phyloP scores from a whole-genome alignment of 106 monocot species.

The Cymbidium sinense region DNA sequence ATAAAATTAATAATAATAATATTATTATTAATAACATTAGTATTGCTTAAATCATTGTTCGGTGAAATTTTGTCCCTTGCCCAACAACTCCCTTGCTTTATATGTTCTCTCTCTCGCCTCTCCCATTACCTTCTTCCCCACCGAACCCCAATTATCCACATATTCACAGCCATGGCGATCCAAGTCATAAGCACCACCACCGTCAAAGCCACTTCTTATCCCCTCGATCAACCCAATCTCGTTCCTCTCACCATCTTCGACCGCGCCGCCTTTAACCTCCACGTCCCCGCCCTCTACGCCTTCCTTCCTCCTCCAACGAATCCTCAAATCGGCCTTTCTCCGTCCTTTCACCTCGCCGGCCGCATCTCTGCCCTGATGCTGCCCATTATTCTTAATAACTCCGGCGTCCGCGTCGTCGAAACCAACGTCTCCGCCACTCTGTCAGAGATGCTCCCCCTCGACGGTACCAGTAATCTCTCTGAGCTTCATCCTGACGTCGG shows the following conservation, averaged over 20 bases:
- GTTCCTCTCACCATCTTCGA: conserved; percentile 22
- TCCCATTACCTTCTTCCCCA: too few species aligned
- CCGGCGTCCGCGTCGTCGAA: conserved; percentile 42
- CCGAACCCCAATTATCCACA: too few species aligned
- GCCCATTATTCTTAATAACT: conserved; percentile 17
- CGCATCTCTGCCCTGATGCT: neutral
- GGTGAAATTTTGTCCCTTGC: too few species aligned
- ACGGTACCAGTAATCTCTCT: conserved; percentile 14
- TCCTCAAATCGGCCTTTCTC: conserved; percentile 16
- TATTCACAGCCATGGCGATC: too few species aligned
- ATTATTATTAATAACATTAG: too few species aligned
- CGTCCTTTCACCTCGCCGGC: conserved; percentile 13
- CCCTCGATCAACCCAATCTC: too few species aligned
- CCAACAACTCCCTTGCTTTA: too few species aligned
- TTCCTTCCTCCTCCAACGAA: conserved; percentile 24
- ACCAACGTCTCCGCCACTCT: conserved; percentile 15
- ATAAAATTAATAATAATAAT: too few species aligned
- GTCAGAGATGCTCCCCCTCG: conserved; percentile 17
- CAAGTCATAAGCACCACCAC: too few species aligned
- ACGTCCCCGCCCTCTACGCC: conserved; percentile 17
- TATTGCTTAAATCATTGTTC: too few species aligned
- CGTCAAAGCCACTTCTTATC: too few species aligned
- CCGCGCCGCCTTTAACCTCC: conserved; percentile 18
- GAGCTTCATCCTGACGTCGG: conserved; percentile 29
- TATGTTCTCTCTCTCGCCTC: too few species aligned